Conservation (phyloP, 441 rosid species). For the Populus hybrid region DNA sequence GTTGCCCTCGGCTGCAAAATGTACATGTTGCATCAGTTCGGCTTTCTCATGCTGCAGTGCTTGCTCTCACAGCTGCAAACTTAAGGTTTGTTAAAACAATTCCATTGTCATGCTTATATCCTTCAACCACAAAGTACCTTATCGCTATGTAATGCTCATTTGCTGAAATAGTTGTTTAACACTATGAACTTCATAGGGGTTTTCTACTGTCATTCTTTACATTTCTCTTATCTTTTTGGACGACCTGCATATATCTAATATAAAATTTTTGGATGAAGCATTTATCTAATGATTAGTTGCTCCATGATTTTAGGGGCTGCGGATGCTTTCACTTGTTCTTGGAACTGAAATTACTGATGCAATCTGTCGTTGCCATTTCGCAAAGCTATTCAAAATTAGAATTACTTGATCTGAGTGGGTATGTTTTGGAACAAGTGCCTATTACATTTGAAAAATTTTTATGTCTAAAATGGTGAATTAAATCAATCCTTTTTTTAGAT, state of each 20-base stretch:
- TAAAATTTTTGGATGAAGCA: conserved; percentile 9
- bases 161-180: not conserved
- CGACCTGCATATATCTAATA: not conserved
- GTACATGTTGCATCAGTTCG: conserved; percentile 77
- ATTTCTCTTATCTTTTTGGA: not conserved
- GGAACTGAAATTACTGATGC: conserved; percentile 89
- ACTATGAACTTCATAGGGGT: not conserved
- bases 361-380: conserved; percentile 87
- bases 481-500: not conserved
- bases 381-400: conserved; percentile 71
- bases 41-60: conserved; percentile 78
- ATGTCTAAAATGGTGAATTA: not conserved
- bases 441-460: not conserved
- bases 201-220: not conserved
- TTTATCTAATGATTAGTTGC: not conserved
- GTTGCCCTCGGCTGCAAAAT: conserved; percentile 64
- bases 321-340: conserved; percentile 93
- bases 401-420: conserved; percentile 97
- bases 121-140: not conserved
- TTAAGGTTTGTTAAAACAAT: conserved; percentile 55
- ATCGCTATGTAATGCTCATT: not conserved
- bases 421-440: conserved; percentile 30
- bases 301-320: conserved; percentile 51
- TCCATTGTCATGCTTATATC: not conserved
- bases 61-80: conserved; percentile 73